Base-by-base conservation (phyloP, 176 grass and related monocot species). In the Elymus sibiricus region DNA sequence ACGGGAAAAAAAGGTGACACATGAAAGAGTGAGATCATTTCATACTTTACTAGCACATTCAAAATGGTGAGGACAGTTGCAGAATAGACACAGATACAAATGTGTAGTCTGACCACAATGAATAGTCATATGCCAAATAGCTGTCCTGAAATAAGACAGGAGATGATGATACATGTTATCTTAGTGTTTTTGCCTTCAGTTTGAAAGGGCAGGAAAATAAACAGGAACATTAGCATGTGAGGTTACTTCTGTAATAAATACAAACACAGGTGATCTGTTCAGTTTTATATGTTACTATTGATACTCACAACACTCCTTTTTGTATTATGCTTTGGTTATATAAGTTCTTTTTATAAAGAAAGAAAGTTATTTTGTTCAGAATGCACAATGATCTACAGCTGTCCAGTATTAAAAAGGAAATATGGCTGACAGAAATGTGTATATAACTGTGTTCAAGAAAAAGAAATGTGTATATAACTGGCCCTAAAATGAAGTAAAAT, bases 71-170 rank as follows among this genome's bases (percentile, higher is more conserved):
- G 43, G 42, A 72, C 55, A 83, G 39, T 38, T 76, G 14, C 40
- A 55, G 42, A 43, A 71, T 19, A 70, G 49, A 16, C 16, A 77
- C 38, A 76, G 43, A 86, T 87, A 83, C 43, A 65, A 12, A 13
- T 74, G 79, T 86, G 84, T 73, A 79, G 65, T 87, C 46, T 87
- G 56, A 87, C 74, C 79, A 64, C 70, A 79, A 65, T 32, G 32
- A 65, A 79, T 74, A 79, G 65, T 70, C 37, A 42, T 44, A 84
- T 79, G 56, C 31, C 73, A 79, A 44, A 71, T 87, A 37, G 42
- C 58, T 64, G 64, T 83, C 65, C 67, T 70, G 14, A 12, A 79
- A 86, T 86, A 86, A 78, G n/a, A 61, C 16, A 22, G 4, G 38
- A 39, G 64, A 37, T 86, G 51, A 51, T 86, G 51, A 35, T 70